Base-by-base conservation (phyloP, 768 basidiomycete genomes). In the Hypholoma sublateritium region DNA sequence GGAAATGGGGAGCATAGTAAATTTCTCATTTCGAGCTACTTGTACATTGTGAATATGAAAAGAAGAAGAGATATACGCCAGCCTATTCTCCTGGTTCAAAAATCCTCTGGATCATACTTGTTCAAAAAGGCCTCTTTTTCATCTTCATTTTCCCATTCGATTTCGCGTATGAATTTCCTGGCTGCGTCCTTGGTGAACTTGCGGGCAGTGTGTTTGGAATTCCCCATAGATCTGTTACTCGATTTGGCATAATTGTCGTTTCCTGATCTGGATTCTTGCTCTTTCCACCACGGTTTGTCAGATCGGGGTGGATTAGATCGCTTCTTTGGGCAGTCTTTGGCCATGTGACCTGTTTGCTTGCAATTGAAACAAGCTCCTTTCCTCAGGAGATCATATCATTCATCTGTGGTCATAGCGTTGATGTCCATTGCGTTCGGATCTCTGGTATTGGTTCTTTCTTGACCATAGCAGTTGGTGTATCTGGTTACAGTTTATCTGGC, bases 331-430 rank as follows among this genome's bases (percentile, higher is more conserved):
- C 55, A 56, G 34, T 60, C 49, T 52, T 25, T 28, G 5, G 49
- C 9, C 2, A 56, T 28, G 16, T 60, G 59, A 4, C 55, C 48
- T 0, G 24, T 28, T 44, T 35, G 17, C 28, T 48, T 46, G 44
- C 55, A 60, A 4, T 39, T 17, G 55, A 60, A 60, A 41, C 59
- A 60, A 2, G 45, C 44, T 8, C 55, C 59, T 28, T 52, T 52
- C 22, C 34, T 44, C 39, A 60, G 32, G 3, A 56, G 36, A 11
- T 51, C 42, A 17, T 48, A 22, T 44, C 43, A 16, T 56, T 60
- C 49, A 2, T 48, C 32, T 1, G 45, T 39, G 17, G 47, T 35
- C 21, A 56, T 47, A 0, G 8, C 21, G 22, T 60, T 25, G 0
- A 52, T 28, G 37, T 56, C 55, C 59, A 60, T 60, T 8, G 54